Conservation (phyloP, 2,329 filamentous ascomycete species). For the Penicillium nordicum region DNA sequence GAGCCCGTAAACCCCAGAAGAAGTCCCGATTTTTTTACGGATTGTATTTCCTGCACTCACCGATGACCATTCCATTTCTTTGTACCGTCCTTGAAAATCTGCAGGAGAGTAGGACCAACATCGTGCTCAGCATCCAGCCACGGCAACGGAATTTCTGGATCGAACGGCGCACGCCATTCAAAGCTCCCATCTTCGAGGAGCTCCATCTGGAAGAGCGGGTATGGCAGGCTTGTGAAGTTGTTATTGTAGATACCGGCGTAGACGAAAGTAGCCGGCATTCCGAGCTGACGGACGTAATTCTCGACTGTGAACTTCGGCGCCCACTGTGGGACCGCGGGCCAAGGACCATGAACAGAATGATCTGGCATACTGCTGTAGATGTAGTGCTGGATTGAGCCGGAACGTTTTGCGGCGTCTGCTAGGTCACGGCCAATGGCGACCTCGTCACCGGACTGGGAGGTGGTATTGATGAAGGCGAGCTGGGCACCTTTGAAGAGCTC, state of each 20-base stretch:
- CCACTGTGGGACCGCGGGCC: slow-evolving; percentile 88
- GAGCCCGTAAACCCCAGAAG: not conserved
- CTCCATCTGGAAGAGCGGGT: slow-evolving; percentile 95
- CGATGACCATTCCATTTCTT: slow-evolving; percentile 75
- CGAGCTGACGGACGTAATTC: slow-evolving; percentile 79
- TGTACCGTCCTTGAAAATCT: slow-evolving; percentile 91
- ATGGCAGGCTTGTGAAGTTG: slow-evolving; percentile 90
- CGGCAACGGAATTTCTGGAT: slow-evolving; percentile 80
- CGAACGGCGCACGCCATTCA: slow-evolving; percentile 89
- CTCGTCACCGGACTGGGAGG: slow-evolving; percentile 87
- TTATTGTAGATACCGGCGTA: slow-evolving; percentile 99
- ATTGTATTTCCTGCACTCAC: slow-evolving; percentile 43
- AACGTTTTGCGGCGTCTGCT: slow-evolving; percentile 82
- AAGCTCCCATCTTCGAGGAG: slow-evolving; percentile 80
- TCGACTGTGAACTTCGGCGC: slow-evolving; percentile 89
- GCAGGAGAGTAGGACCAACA: slow-evolving; percentile 83
- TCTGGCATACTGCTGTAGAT: slow-evolving; percentile 98
- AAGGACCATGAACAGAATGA: slow-evolving; percentile 75
- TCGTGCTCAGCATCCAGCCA: slow-evolving; percentile 98
- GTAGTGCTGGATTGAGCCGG: slow-evolving; percentile 76
- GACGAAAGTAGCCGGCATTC: slow-evolving; percentile 83
- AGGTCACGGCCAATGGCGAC: slow-evolving; percentile 81
- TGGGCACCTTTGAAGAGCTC: slow-evolving; percentile 80
- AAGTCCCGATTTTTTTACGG: not conserved
- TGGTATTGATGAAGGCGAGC: slow-evolving; percentile 95